These are phyloP conservation scores for Hydrangea macrophylla DNA, from an alignment of 148 eudicot genomes.

Conservation along the genomic window DNA sequence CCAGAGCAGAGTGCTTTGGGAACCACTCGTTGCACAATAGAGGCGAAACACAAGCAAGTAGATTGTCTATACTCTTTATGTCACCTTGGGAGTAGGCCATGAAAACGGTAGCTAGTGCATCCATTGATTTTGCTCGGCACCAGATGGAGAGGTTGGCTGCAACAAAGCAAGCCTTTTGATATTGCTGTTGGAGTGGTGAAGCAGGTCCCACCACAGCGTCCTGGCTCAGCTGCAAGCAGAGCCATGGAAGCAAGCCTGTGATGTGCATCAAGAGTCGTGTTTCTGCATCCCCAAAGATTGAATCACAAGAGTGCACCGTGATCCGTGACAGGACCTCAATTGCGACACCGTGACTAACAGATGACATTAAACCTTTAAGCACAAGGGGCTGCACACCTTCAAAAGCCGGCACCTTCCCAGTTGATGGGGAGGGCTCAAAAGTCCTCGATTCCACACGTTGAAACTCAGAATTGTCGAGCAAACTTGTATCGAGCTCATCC, in stretches of 20 bases:
- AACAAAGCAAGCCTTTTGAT: constrained; percentile 85
- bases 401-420: constrained; percentile 77
- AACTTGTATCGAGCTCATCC: constrained; percentile 71
- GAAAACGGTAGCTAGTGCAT: constrained; percentile 79
- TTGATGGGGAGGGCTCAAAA: constrained; percentile 32
- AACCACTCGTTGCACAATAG: constrained; percentile 90
- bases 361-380: constrained; percentile 90
- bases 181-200: constrained; percentile 68
- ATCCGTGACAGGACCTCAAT: constrained; percentile 90
- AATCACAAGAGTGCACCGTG: constrained; percentile 87
- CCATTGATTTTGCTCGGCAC: constrained; percentile 83
- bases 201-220: constrained; percentile 56
- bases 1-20: constrained; percentile 89
- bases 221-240: constrained; percentile 79
- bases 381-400: constrained; percentile 99
- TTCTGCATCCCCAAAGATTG: constrained; percentile 88
- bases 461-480: constrained; percentile 58
- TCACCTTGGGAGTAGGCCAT: constrained; percentile 83
- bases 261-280: constrained; percentile 94
- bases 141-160: constrained; percentile 80
- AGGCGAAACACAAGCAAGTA: constrained; percentile 90
- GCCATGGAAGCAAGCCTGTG: constrained; percentile 94
- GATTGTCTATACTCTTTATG: constrained; percentile 70
- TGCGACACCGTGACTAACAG: constrained; percentile 83
- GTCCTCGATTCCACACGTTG: constrained; percentile 65